phyloP scores from a whole-genome alignment of 78 protist genomes.

The Polysphondylium violaceum region DNA sequence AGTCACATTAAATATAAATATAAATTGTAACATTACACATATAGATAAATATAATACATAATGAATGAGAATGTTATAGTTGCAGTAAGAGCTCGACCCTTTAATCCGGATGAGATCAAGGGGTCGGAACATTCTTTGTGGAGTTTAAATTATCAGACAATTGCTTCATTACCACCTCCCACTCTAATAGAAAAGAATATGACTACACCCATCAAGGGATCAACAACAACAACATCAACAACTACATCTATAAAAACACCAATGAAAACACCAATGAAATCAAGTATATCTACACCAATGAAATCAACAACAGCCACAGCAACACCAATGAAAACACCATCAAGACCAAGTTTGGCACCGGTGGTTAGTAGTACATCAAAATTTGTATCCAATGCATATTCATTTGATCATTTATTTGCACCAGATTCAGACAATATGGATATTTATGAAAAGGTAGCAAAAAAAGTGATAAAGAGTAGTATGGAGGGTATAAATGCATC shows the following conservation, averaged over 20 bases:
- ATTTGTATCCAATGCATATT: constrained; percentile 29
- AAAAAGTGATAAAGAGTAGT: constrained; percentile 7
- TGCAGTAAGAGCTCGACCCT: constrained; percentile 62
- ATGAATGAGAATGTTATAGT: constrained; percentile 66
- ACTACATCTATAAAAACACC: constrained; percentile 20
- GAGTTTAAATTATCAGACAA: constrained; percentile 10
- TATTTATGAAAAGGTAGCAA: constrained; percentile 46
- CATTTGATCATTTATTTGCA: constrained; percentile 39
- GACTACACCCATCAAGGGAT: neutral
- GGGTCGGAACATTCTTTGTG: constrained; percentile 10
- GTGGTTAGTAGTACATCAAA: neutral
- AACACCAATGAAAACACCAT: constrained; percentile 19
- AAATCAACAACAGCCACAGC: neutral
- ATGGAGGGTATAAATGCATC: constrained; percentile 81
- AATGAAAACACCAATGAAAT: constrained; percentile 2
- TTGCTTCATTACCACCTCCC: constrained; percentile 26
- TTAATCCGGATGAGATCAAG: constrained; percentile 28
- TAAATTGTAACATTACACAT: no score
- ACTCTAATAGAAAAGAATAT: neutral
- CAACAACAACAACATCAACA: neutral
- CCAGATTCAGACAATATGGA: constrained; percentile 23
- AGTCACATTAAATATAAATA: no score
- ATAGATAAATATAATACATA: neutral
- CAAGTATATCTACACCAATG: no score
- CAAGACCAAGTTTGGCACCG: neutral